Percentiles rank a stretch among this genome's conserved stretches.
Conservation (phyloP, 495 filamentous ascomycete species). For the Daldinia grandis region DNA sequence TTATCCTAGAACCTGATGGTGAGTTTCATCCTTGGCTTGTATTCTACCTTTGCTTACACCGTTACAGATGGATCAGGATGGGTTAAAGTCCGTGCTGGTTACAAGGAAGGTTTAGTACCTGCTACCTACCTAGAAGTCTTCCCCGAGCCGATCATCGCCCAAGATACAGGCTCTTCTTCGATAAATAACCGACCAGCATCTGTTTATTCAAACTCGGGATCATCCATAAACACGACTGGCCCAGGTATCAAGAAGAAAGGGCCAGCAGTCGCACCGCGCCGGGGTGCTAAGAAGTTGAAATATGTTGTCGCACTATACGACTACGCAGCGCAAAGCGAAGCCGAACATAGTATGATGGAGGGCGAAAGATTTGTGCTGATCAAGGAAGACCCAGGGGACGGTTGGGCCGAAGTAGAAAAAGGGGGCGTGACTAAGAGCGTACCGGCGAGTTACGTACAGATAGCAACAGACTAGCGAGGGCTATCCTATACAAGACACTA, state of each 20-base stretch:
- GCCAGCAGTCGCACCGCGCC: constrained; percentile 88
- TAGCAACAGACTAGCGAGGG: constrained; percentile 29
- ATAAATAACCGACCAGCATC: constrained; percentile 63
- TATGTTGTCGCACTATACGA: constrained; percentile 95
- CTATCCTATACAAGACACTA: not conserved
- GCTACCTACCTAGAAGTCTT: constrained; percentile 70
- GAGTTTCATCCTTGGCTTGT: constrained; percentile 46
- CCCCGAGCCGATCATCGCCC: constrained; percentile 59
- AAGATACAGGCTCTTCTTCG: constrained; percentile 59
- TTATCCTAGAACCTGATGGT: constrained; percentile 90
- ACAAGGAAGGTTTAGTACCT: constrained; percentile 83
- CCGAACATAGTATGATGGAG: constrained; percentile 88
- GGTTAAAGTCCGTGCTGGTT: constrained; percentile 77
- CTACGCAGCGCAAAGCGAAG: constrained; percentile 84
- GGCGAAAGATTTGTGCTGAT: constrained; percentile 92
- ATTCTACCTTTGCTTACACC: constrained; percentile 14
- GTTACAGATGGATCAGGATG: constrained; percentile 85
- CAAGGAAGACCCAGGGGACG: constrained; percentile 84
- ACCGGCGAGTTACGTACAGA: constrained; percentile 90
- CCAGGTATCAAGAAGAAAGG: constrained; percentile 80
- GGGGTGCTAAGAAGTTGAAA: constrained; percentile 93
- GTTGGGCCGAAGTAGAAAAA: constrained; percentile 96
- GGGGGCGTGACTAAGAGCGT: constrained; percentile 91
- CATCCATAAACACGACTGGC: constrained; percentile 66
- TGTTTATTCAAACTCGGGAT: constrained; percentile 82